These are phyloP conservation scores for Sugiyamaella americana DNA, from an alignment of 805 yeast species.

Conservation along the genomic window DNA sequence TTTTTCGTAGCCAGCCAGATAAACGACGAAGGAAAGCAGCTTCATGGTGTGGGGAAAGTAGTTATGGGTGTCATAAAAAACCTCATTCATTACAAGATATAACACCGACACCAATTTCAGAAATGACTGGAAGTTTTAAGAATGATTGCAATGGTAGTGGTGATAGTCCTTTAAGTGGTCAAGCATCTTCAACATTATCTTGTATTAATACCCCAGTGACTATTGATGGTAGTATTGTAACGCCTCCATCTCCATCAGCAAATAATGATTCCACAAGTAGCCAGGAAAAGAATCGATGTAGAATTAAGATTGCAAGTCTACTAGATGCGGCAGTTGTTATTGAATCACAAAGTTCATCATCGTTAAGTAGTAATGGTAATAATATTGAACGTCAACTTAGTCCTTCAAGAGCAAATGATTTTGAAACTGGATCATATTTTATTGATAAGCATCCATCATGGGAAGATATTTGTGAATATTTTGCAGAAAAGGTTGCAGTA, in stretches of 20 bases:
- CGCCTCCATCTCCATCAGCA: not conserved
- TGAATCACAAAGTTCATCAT: slow-evolving; percentile 4
- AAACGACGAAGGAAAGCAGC: slow-evolving; percentile 10
- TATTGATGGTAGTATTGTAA: not conserved
- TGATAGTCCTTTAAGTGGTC: slow-evolving; percentile 1
- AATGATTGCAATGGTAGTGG: not conserved
- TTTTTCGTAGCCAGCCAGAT: slow-evolving; percentile 22
- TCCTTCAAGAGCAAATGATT: too few species aligned
- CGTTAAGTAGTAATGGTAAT: not conserved
- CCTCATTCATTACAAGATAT: not conserved
- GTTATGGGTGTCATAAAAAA: not conserved
- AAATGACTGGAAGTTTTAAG: not conserved
- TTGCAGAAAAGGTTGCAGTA: slow-evolving; percentile 19
- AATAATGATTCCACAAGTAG: too few species aligned
- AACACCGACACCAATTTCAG: not conserved
- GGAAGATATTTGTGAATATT: not conserved
- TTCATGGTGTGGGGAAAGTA: not conserved
- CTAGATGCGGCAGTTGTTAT: slow-evolving; percentile 22
- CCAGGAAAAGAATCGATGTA: not conserved
- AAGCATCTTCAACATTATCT: not conserved
- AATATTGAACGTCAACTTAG: not conserved
- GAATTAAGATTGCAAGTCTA: slow-evolving; percentile 23
- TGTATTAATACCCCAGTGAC: not conserved
- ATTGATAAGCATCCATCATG: not conserved
- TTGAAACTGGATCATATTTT: not conserved